Percentiles rank a stretch among this genome's conserved stretches.
These are phyloP conservation scores for Arthrobotrys sphaeroides DNA, from an alignment of 2,329 filamentous ascomycete genomes.

Conservation along the genomic window DNA sequence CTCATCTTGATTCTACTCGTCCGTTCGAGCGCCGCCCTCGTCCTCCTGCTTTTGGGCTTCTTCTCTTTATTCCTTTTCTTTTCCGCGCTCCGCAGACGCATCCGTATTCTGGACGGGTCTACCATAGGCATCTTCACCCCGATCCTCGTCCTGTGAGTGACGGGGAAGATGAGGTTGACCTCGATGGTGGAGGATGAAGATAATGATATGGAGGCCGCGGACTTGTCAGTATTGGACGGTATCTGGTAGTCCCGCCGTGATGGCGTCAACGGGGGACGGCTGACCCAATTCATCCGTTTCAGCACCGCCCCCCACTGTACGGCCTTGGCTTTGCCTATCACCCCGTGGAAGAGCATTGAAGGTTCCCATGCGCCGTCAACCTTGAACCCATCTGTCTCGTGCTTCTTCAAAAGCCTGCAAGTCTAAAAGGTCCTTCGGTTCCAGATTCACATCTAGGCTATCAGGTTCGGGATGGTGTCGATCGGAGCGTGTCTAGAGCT, in stretches of 20 bases:
- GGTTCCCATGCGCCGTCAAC: constrained; percentile 65
- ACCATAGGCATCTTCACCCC: constrained; percentile 57
- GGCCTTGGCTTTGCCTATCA: constrained; percentile 72
- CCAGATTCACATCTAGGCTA: constrained; percentile 72
- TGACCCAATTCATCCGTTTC: constrained; percentile 70
- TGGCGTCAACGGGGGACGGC: constrained; percentile 66
- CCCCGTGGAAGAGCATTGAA: constrained; percentile 62
- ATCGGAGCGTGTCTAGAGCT: constrained; percentile 71
- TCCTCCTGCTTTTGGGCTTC: constrained; percentile 63
- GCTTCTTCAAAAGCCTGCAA: constrained; percentile 72
- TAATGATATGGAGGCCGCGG: constrained; percentile 26
- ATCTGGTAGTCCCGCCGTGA: constrained; percentile 62
- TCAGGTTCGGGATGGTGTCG: constrained; percentile 73
- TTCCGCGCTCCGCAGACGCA: no score
- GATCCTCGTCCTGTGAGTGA: not conserved
- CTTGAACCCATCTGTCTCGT: constrained; percentile 66
- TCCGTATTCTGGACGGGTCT: constrained; percentile 59
- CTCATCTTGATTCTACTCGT: constrained; percentile 61
- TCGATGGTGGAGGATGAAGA: not conserved
- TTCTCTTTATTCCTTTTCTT: constrained; percentile 61
- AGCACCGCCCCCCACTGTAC: constrained; percentile 72
- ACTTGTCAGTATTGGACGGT: constrained; percentile 37
- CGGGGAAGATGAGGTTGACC: not conserved
- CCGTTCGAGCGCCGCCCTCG: constrained; percentile 67
- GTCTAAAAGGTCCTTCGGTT: constrained; percentile 76